Conservation (phyloP, 768 basidiomycete genomes). For the Boletus reticuloceps region DNA sequence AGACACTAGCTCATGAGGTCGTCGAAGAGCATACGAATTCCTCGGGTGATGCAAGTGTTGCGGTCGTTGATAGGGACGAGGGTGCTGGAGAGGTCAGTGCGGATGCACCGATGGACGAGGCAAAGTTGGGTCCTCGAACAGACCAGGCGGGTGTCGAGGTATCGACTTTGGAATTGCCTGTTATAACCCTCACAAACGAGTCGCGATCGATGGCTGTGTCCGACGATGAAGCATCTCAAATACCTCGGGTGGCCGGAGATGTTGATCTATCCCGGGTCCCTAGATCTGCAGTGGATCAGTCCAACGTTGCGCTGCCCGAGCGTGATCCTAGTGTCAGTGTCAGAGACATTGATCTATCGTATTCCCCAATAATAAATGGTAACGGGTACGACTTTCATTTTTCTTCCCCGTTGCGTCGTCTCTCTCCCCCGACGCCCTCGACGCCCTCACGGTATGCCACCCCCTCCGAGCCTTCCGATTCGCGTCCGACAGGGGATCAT, state of each 20-base stretch:
- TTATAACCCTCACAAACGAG: not conserved
- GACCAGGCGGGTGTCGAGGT: not conserved
- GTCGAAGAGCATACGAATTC: not conserved
- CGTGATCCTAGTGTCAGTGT: not conserved
- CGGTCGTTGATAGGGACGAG: not conserved
- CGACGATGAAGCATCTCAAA: not conserved
- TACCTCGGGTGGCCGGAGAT: not conserved
- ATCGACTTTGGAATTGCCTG: not conserved
- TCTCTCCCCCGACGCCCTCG: not conserved
- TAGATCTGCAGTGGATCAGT: not conserved
- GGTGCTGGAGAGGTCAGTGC: not conserved
- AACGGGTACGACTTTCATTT: not conserved
- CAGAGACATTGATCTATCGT: not conserved
- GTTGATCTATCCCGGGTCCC: not conserved
- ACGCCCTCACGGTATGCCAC: slow-evolving; percentile 6
- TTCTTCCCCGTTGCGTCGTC: not conserved
- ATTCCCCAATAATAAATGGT: not conserved
- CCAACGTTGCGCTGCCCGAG: not conserved
- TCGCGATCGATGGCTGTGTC: not conserved
- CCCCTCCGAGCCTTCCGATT: slow-evolving; percentile 4
- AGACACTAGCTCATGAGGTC: not conserved
- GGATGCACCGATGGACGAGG: not conserved
- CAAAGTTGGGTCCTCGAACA: not conserved
- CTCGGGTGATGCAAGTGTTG: no score
- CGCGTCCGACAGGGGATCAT: slow-evolving; percentile 1